Conservation (phyloP, 139 green algal species). For the Picochlorum costavermella region DNA sequence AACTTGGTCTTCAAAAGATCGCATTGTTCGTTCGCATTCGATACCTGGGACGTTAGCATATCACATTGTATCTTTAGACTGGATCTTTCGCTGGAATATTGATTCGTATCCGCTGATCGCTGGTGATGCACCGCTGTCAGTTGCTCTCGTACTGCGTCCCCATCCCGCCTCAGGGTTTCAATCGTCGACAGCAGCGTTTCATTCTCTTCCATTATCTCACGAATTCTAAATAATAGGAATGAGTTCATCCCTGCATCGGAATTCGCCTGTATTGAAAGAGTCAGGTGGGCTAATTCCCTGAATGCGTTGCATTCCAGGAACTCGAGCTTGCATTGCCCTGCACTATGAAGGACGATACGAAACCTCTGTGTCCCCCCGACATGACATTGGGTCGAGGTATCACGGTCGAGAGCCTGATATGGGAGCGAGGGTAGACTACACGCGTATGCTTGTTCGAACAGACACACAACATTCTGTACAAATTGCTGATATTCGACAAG, state of each 20-base stretch:
- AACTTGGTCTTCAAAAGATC: not conserved
- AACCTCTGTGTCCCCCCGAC: not conserved
- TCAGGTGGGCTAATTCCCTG: constrained; percentile 87
- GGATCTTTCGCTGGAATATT: not conserved
- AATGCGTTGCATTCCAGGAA: constrained; percentile 93
- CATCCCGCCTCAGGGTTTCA: not conserved
- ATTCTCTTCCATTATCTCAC: constrained; percentile 33
- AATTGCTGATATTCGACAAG: constrained; percentile 88
- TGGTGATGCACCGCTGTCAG: not conserved
- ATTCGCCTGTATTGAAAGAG: constrained; percentile 67
- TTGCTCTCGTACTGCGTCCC: not conserved
- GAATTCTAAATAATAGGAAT: constrained; percentile 14
- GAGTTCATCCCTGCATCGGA: constrained; percentile 75
- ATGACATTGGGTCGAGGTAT: no score
- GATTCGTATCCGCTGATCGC: not conserved
- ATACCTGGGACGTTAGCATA: not conserved
- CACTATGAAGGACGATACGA: constrained; percentile 35
- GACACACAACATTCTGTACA: constrained; percentile 69
- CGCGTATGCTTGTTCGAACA: constrained; percentile 20
- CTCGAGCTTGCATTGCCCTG: constrained; percentile 42
- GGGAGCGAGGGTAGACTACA: no score
- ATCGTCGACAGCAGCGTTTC: constrained; percentile 14
- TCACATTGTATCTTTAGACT: not conserved
- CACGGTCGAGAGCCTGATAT: no score
- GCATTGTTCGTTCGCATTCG: not conserved